phyloP scores from a whole-genome alignment of 139 green algal species.

The Coelastrella sp. region DNA sequence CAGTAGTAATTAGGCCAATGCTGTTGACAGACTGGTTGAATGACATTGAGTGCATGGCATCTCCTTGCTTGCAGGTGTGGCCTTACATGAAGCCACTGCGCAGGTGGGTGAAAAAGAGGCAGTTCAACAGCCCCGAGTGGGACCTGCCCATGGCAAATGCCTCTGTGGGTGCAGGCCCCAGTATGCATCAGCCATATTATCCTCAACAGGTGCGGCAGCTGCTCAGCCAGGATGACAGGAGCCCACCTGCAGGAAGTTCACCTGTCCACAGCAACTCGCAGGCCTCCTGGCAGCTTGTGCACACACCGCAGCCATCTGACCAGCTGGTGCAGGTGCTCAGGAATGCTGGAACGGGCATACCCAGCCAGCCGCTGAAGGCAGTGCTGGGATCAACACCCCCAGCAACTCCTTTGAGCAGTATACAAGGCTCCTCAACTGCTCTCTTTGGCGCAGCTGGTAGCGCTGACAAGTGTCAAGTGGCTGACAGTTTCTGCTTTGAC shows the following conservation, averaged over 20 bases:
- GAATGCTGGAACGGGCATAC: neutral
- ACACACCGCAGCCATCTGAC: neutral
- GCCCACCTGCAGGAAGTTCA: neutral
- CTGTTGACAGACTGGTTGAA: neutral
- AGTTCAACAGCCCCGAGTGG: conserved; percentile 43
- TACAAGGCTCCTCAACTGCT: neutral
- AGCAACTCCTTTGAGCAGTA: neutral
- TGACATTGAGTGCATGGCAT: neutral
- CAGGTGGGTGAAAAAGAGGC: conserved; percentile 63
- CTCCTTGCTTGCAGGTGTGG: conserved; percentile 52
- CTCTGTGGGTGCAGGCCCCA: neutral
- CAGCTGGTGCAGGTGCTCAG: conserved; percentile 10
- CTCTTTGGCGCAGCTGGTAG: conserved; percentile 5
- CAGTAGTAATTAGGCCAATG: neutral
- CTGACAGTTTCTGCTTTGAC: conserved; percentile 26
- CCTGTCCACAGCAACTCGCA: neutral
- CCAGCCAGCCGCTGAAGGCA: neutral
- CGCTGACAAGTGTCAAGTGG: neutral
- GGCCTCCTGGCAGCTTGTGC: neutral
- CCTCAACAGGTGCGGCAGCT: conserved; percentile 37
- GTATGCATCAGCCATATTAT: conserved; percentile 12
- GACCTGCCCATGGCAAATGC: conserved; percentile 30
- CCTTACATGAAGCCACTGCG: conserved; percentile 71
- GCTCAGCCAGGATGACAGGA: neutral
- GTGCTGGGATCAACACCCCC: neutral